Base-by-base conservation (phyloP, 805 yeast species). In the Hanseniaspora jakobsenii region DNA sequence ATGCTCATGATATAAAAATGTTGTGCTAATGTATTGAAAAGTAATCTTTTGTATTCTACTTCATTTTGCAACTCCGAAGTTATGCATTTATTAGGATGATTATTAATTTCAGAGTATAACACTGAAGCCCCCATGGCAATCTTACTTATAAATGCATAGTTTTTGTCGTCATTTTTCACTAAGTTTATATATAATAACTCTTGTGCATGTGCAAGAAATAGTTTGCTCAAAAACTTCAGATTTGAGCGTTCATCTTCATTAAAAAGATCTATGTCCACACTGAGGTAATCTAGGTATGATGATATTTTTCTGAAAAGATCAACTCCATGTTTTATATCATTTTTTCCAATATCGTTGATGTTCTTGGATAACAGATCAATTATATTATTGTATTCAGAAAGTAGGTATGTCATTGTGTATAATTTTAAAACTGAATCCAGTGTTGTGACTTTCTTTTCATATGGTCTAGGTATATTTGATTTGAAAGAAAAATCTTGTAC, bases 41-140 rank as follows among this genome's bases (percentile, higher is more conserved):
- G 21, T 19, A 18, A 14, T n/a, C 9, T 26, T 14, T 32, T 40
- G 14, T 32, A 19, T 6, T 32, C 16, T 6, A 32, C 13, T 17
- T 32, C 24, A 9, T n/a, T 19, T 12, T 6, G 6, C 16, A 31
- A 12, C 4, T 32, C 36, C n/a, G n/a, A n/a, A 13, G 21, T 18
- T 4, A 7, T 4, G 4, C 6, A 19, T 19, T 32, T 7, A 6
- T 4, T 19, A 19, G n/a, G 5, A 8, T 5, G 3, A 21, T 16
- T 10, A 8, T 30, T 2, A 2, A 21, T 13, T 17, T 13, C 14
- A 6, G 23, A 26, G 19, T 39, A 40, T 21, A 40, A 12, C 16
- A 32, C 30, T 27, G 19, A 32, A n/a, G 22, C 38, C 2, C 44
- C 44, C 31, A 18, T 26, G 9, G 38, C 24, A 6, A 40, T 27